Conservation (phyloP, 345 rosid genomes). For the Pistacia atlantica region DNA sequence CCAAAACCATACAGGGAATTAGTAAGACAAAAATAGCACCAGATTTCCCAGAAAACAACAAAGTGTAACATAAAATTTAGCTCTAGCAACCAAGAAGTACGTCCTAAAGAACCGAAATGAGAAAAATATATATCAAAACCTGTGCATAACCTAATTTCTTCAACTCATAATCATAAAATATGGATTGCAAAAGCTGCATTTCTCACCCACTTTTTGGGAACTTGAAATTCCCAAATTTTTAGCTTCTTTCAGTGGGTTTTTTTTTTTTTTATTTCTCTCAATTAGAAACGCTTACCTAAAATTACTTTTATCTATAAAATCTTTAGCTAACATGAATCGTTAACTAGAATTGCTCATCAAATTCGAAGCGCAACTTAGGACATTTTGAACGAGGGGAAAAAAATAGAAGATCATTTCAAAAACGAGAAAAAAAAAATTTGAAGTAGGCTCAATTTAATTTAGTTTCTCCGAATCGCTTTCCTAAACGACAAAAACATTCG, state of each 20-base stretch:
- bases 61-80: background rate
- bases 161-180: background rate
- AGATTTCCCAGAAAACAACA: background rate
- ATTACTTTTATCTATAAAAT: background rate
- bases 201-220: background rate
- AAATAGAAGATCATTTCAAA: background rate
- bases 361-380: background rate
- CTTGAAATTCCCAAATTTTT: background rate
- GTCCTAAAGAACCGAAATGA: background rate
- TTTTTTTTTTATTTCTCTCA: background rate
- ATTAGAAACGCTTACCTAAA: background rate
- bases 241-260: background rate
- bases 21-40: background rate
- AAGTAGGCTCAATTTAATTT: background rate
- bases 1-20: slow-evolving; percentile 11
- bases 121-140: background rate
- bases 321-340: too few relatives aligned
- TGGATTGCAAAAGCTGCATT: background rate
- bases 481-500: background rate
- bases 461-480: background rate
- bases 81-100: background rate
- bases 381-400: background rate
- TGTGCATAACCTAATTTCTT: background rate
- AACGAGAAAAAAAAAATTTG: background rate
- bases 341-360: background rate